Base-by-base conservation (phyloP, 345 rosid genomes). In the Populus davidiana region DNA sequence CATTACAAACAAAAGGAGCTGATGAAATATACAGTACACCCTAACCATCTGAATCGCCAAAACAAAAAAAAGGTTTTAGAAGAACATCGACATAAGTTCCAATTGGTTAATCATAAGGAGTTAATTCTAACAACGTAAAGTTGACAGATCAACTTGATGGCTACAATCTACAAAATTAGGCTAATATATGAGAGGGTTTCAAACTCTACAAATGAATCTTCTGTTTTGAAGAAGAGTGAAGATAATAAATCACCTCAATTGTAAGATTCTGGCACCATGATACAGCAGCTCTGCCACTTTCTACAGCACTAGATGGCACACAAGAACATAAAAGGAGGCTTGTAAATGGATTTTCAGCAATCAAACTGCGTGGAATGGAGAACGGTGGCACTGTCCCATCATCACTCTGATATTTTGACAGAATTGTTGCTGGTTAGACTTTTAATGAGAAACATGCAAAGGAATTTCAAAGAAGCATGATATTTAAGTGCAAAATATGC, bases 261-360 rank as follows among this genome's bases (percentile, higher is more conserved):
- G 94, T 84, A 80, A 93, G 86, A 80, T 93, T 86, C 79, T 86
- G 97, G 90, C 88, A 93, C 97, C 97, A 95, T n/a, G 89, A 81
- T 84, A 81, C 69, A 29, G 91, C 87, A 77, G 85, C 88, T 83
- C 78, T 83, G 44, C 43, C 82, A 73, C 77, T 79, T 27, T 74
- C 73, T 44, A 56, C 75, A 75, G 69, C 20, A 76, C 67, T 75
- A 82, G 90, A 80, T 8, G 87, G 88, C 20, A 80, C 71, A 79
- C 85, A 86, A 66, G 93, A 90, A 80, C 97, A 91, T 74, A 91
- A 63, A 38, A 95, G 94, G 77, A 95, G 85, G 79, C 93, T 95
- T 77, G 99, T 89, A 82, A 80, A 95, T 78, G 98, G 97, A 87
- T 95, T 95, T 91, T 95, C 97, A 59, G 98, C 94, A 73, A 95